Percentiles rank a stretch among this genome's conserved stretches.
These are phyloP conservation scores for Floccularia luteovirens DNA, from an alignment of 768 basidiomycete genomes.

Conservation along the genomic window DNA sequence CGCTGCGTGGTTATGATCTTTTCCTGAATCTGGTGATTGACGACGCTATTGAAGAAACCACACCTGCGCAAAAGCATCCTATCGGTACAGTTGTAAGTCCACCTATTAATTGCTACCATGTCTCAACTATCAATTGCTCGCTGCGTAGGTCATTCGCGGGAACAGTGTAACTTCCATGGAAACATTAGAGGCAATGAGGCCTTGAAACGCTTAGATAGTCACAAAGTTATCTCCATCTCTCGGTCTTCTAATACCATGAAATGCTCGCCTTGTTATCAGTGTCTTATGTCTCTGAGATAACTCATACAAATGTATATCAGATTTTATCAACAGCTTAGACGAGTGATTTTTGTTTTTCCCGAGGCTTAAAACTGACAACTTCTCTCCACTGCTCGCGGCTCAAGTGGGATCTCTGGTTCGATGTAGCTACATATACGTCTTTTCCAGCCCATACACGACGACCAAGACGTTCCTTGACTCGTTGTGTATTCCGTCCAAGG, in stretches of 20 bases:
- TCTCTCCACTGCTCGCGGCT: slow-evolving; percentile 38
- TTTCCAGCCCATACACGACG: slow-evolving; percentile 65
- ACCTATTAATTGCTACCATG: slow-evolving; percentile 4
- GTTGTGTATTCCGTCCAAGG: slow-evolving; percentile 44
- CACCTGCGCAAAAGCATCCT: slow-evolving; percentile 81
- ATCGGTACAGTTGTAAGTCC: slow-evolving; percentile 85
- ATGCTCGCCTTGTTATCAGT: too few species aligned
- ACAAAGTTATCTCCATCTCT: too few species aligned
- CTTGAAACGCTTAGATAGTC: slow-evolving; percentile 9
- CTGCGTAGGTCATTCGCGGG: slow-evolving; percentile 82
- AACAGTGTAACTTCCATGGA: slow-evolving; percentile 98
- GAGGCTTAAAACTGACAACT: slow-evolving; percentile 40
- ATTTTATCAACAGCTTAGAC: too few species aligned
- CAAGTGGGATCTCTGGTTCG: slow-evolving; percentile 21
- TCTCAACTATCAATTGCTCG: slow-evolving; percentile 4
- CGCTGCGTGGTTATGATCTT: slow-evolving; percentile 93
- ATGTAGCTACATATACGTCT: slow-evolving; percentile 41
- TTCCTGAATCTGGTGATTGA: slow-evolving; percentile 98
- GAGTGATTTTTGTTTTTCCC: slow-evolving; percentile 3
- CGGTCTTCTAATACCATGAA: too few species aligned
- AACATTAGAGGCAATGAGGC: slow-evolving; percentile 57
- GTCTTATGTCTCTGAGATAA: too few species aligned
- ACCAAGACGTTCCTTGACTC: slow-evolving; percentile 70
- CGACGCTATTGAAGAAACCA: slow-evolving; percentile 88
- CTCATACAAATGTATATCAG: too few species aligned